Evolutionary conservation across 805 yeast species (phyloP), one percentile per base, ranked within the genome.

Genomic region (Candida suzukii): DNA sequence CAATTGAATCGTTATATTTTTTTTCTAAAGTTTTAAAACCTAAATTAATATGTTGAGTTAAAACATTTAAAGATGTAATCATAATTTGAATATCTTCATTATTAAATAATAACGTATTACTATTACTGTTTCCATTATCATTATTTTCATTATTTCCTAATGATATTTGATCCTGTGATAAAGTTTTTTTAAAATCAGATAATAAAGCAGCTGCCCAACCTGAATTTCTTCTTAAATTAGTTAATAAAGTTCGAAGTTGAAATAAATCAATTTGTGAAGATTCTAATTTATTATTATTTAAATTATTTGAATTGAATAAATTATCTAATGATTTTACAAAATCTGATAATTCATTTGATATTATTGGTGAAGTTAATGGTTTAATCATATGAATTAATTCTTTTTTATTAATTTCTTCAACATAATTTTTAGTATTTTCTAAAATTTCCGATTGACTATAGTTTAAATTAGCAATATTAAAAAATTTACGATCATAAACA

Each of bases 401-500:
- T 5, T 49, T 43, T 22, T 49, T 46, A 29, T 49, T 51, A 25
- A 63, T 42, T 27, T 58, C 57, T 5, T 49, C 51, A 3, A 51
- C 31, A 21, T 56, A 40, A 3, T 3, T 30, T 21, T 51, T 50
- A 2, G 49, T 37, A 10, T 18, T 28, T 13, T 17, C n/a, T 8
- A 17, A 3, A 4, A 16, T 18, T 13, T 14, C 25, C 10, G 18
- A 24, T 11, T 49, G 22, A 3, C 25, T 37, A 20, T 47, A 35
- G 1, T 41, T 38, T 4, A 37, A 17, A 11, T 47, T 50, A 40
- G 46, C 50, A 12, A 51, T 51, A 32, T 57, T 57, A 47, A 83
- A 82, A 36, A 76, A 59, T 36, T 78, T 68, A 54, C 81, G 74
- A 56, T 83, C 88, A 58, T 70, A 83, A 1, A 76, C 78, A 55